A percentile compares a stretch with the other conserved stretches of the same genome.
phyloP scores from a whole-genome alignment of 164 flowering plant species.

The grape (Vitis vinifera) region DNA sequence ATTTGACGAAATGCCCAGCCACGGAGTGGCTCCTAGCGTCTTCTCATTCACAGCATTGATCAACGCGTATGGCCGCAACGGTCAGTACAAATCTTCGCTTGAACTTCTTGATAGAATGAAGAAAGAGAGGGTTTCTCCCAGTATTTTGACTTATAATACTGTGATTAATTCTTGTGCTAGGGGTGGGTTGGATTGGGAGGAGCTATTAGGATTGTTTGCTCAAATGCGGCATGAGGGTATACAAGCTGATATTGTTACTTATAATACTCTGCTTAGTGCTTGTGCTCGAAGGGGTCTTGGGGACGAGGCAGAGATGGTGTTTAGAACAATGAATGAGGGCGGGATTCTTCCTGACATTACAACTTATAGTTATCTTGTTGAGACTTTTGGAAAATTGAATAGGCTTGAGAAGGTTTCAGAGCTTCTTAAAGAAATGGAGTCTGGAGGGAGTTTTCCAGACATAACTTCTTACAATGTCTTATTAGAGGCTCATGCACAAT shows the following conservation, averaged over 20 bases:
- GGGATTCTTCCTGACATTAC: slow-evolving; percentile 83
- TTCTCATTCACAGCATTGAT: slow-evolving; percentile 80
- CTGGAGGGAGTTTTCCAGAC: slow-evolving; percentile 72
- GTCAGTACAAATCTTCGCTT: slow-evolving; percentile 59
- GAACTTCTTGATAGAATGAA: slow-evolving; percentile 78
- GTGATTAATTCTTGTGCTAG: slow-evolving; percentile 82
- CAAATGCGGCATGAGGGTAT: slow-evolving; percentile 93
- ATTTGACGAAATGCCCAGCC: slow-evolving; percentile 83
- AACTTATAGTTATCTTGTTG: slow-evolving; percentile 76
- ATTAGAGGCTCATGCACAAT: slow-evolving; percentile 69
- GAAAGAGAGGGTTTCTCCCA: slow-evolving; percentile 63
- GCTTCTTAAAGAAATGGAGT: slow-evolving; percentile 80
- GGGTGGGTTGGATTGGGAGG: slow-evolving; percentile 97
- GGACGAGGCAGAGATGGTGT: slow-evolving; percentile 94
- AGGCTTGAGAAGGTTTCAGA: slow-evolving; percentile 70
- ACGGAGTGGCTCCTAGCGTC: slow-evolving; percentile 59
- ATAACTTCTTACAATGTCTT: slow-evolving; percentile 77
- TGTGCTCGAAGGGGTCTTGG: slow-evolving; percentile 73
- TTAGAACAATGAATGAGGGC: slow-evolving; percentile 89
- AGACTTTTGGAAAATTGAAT: slow-evolving; percentile 70
- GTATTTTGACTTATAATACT: slow-evolving; percentile 81
- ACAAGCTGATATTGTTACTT: slow-evolving; percentile 87
- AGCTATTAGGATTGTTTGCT: slow-evolving; percentile 83
- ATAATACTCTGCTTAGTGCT: slow-evolving; percentile 81
- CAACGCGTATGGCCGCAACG: slow-evolving; percentile 87